These are phyloP conservation scores for Eutrema japonicum DNA, from an alignment of 345 rosid species.

Conservation along the genomic window DNA sequence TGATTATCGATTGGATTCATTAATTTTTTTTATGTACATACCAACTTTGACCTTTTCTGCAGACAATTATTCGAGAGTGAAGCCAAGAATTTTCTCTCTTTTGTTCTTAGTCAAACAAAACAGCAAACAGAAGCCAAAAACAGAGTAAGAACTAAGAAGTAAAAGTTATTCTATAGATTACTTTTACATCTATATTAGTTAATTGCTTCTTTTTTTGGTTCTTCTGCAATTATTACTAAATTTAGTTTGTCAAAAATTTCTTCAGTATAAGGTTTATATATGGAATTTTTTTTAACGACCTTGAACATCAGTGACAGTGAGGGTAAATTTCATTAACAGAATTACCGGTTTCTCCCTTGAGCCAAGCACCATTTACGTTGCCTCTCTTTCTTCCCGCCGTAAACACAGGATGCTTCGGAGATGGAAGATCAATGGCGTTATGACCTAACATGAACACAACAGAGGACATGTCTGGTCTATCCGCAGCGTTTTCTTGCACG, in stretches of 20 bases:
- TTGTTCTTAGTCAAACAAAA: neutral
- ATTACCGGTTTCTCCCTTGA: constrained; percentile 21
- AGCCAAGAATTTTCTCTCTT: neutral
- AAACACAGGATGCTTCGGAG: constrained; percentile 58
- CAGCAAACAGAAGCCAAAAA: too few species aligned
- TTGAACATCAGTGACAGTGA: constrained; percentile 42
- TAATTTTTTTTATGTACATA: neutral
- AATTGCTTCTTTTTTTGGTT: too few species aligned
- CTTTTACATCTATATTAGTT: too few species aligned
- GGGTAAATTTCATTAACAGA: constrained; percentile 46
- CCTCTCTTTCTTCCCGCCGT: constrained; percentile 21
- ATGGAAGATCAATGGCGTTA: constrained; percentile 43
- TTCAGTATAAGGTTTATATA: too few species aligned
- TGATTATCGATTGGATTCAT: constrained; percentile 7
- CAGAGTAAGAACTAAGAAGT: too few species aligned
- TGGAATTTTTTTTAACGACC: constrained; percentile 41
- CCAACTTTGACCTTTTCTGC: constrained; percentile 13
- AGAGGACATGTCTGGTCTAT: constrained; percentile 56
- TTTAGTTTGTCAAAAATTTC: too few species aligned
- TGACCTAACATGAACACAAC: constrained; percentile 55
- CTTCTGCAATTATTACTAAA: neutral
- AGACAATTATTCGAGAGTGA: neutral
- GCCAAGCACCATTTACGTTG: neutral
- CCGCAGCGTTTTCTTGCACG: constrained; percentile 58
- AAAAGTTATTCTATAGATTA: too few species aligned